Evolutionary conservation across 2,329 filamentous ascomycete genomes (phyloP).

Genomic region (Macrophomina tecta): DNA sequence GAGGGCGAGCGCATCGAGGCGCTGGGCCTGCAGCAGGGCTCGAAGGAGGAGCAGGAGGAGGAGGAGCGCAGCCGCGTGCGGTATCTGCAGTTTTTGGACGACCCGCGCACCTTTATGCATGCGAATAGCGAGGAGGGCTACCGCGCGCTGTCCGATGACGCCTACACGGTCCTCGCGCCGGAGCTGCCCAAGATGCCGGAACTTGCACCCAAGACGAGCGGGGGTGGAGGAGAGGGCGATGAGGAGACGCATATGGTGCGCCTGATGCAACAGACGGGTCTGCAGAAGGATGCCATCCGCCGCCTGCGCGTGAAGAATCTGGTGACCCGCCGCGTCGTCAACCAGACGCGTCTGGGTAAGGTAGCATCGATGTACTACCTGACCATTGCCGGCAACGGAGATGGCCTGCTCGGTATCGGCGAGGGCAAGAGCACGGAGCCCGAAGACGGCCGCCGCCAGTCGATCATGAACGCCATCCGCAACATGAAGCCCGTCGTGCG

Average conservation of each 20-base stretch:
- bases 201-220: conserved; percentile 41
- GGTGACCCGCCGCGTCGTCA: conserved; percentile 75
- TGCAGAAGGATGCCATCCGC: conserved; percentile 54
- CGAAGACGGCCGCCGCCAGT: conserved; percentile 71
- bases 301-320: conserved; percentile 72
- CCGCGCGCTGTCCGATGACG: conserved; percentile 56
- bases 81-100: conserved; percentile 47
- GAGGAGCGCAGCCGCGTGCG: conserved; percentile 52
- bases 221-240: conserved; percentile 36
- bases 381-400: conserved; percentile 82
- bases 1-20: conserved; percentile 21
- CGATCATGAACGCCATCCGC: conserved; percentile 79
- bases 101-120: conserved; percentile 54
- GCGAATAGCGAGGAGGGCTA: conserved; percentile 56
- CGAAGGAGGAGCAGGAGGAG: conserved; percentile 43
- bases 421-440: conserved; percentile 85
- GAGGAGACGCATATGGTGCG: conserved; percentile 55
- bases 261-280: conserved; percentile 64
- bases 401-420: conserved; percentile 86
- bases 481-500: conserved; percentile 92
- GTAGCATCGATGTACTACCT: conserved; percentile 77
- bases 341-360: conserved; percentile 97
- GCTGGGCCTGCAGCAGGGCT: conserved; percentile 6
- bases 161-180: conserved; percentile 53
- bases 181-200: conserved; percentile 56